These are phyloP conservation scores for Mycogone perniciosa DNA, from an alignment of 2,329 filamentous ascomycete species.

Conservation along the genomic window DNA sequence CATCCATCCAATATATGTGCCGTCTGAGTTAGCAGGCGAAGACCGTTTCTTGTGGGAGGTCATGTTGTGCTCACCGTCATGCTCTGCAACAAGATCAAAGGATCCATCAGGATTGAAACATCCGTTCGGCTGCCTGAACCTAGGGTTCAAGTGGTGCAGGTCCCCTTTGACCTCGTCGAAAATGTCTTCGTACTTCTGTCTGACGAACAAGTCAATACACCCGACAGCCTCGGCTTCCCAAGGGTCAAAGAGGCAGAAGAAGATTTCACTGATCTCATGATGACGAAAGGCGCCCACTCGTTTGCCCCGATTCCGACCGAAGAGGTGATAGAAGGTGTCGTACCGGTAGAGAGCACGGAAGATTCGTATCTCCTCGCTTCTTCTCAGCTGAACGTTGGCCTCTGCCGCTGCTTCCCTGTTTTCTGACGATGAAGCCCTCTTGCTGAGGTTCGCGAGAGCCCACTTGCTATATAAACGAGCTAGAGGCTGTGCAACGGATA, in stretches of 20 bases:
- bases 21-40: not conserved
- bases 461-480: not conserved
- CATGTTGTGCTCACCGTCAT: not conserved
- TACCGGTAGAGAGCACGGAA: conserved; percentile 19
- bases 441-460: not conserved
- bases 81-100: not conserved
- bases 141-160: not conserved
- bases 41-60: not conserved
- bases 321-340: conserved; percentile 14
- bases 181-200: conserved; percentile 9
- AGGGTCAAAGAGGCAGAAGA: conserved; percentile 13
- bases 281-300: not conserved
- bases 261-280: conserved; percentile 9
- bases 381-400: not conserved
- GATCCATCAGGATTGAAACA: not conserved
- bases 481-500: not conserved
- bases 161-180: conserved; percentile 9
- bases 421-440: not conserved
- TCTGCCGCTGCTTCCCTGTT: not conserved
- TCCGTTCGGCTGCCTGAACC: not conserved
- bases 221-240: conserved; percentile 16
- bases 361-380: conserved; percentile 15
- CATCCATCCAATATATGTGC: not conserved
- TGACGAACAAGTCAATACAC: conserved; percentile 14
- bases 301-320: conserved; percentile 4